Evolutionary conservation across 139 green algal species (phyloP).

Genomic region (Coelastrella sp.): DNA sequence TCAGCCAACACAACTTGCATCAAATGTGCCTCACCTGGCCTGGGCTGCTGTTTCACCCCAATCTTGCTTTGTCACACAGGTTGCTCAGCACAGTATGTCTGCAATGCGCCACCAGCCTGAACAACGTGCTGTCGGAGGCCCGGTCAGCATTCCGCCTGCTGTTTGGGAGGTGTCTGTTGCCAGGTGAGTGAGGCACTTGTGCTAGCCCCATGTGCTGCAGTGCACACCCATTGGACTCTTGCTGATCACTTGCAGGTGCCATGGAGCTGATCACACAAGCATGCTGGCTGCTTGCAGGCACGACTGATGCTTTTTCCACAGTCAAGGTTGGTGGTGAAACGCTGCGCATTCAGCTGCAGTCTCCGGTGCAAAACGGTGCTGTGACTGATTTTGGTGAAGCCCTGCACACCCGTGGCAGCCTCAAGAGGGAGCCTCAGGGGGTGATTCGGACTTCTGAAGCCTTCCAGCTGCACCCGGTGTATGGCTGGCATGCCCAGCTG

Average conservation of each 20-base stretch:
- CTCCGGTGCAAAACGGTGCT: background rate
- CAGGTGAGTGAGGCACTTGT: no score
- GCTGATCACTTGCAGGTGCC: background rate
- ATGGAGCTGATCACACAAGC: background rate
- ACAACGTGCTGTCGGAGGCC: background rate
- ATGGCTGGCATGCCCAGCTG: background rate
- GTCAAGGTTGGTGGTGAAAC: background rate
- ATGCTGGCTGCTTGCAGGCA: constrained; percentile 7
- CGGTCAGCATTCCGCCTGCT: background rate
- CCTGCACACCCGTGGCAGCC: background rate
- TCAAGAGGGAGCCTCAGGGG: background rate
- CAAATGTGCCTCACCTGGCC: background rate
- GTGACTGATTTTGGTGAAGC: background rate
- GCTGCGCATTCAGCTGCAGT: background rate
- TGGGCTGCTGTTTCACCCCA: background rate
- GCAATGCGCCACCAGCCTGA: background rate
- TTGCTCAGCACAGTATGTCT: background rate
- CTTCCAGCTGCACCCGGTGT: background rate
- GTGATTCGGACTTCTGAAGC: background rate
- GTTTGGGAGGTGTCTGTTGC: background rate
- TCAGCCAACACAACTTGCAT: background rate
- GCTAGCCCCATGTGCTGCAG: background rate
- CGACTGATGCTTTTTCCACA: background rate
- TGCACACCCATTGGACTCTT: background rate
- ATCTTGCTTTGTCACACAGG: background rate